Base-by-base conservation (phyloP, 1,139 yeast genomes). In the Sugiyamaella novakii region DNA sequence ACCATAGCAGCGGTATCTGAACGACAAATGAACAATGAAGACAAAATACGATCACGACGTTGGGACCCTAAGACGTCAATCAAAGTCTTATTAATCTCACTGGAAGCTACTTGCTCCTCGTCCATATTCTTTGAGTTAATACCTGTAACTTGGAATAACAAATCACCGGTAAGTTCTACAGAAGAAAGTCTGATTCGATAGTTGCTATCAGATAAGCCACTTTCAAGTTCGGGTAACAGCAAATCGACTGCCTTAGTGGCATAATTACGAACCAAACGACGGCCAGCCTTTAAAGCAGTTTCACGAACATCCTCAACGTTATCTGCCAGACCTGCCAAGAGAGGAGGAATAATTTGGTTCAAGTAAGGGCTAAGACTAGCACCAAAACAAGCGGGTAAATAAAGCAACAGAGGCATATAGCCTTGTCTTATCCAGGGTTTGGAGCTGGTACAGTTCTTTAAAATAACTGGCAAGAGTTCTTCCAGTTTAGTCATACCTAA, bases 101-200 rank as follows among this genome's bases (percentile, higher is more conserved):
- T 80, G 21, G 81, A 75, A 43, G 73, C 66, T 34, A 80, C 79
- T 35, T 72, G 67, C 51, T 80, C 81, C 52, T 83, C 92, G 15
- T 57, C 63, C n/a, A 57, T 60, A n/a, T 49, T 43, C 45, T 74
- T 81, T 56, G 84, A 83, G 41, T 86, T 79, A 57, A 91, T 83
- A 68, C 98, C 98, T 41, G 96, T 86, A 59, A 92, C 84, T 73
- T 92, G 96, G 82, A 87, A 91, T 59, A 94, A 75, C 63, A 94
- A 75, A 61, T 94, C 98, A 59, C 98, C 98, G n/a, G 96, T 84
- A 60, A 94, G 86, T 70, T 91, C 97, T 47, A 92, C 95, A 30
- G 97, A 89, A 1, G 96, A 86, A 54, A 91, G 76, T 69, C 99
- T 83, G 64, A 94, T 92, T 66, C 98, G 83, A 70, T 87, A 81